phyloP scores from a whole-genome alignment of 805 yeast species.

The Candida incommunis region DNA sequence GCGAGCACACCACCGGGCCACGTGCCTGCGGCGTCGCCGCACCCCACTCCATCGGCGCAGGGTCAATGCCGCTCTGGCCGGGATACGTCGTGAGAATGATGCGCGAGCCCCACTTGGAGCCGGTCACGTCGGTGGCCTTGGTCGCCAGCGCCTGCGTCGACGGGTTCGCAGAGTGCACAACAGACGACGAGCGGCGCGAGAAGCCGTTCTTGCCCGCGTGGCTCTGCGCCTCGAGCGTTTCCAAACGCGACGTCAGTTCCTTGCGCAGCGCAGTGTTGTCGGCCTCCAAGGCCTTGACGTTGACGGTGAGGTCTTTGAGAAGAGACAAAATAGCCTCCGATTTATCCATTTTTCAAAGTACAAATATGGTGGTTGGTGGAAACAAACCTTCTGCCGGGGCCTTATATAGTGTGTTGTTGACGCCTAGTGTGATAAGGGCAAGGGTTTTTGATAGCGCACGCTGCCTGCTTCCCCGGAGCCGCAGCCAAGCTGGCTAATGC shows the following conservation, averaged over 20 bases:
- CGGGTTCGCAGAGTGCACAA: background rate
- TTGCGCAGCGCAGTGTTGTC: background rate
- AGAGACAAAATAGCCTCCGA: background rate
- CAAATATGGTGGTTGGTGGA: background rate
- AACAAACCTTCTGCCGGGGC: too few relatives aligned
- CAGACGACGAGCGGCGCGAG: background rate
- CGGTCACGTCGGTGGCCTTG: conserved; percentile 1
- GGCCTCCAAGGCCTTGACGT: background rate
- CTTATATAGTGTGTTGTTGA: too few relatives aligned
- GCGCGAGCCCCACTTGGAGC: conserved; percentile 17
- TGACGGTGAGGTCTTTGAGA: background rate
- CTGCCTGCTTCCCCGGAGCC: too few relatives aligned
- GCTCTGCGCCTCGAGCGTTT: background rate
- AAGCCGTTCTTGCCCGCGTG: background rate
- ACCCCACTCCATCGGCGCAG: conserved; percentile 42
- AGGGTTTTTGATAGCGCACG: too few relatives aligned
- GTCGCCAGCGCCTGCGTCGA: conserved; percentile 3
- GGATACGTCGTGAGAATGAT: conserved; percentile 40
- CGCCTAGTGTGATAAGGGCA: too few relatives aligned
- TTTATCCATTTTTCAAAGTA: background rate
- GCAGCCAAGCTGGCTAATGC: too few relatives aligned
- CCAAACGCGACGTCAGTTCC: background rate
- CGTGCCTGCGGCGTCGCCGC: conserved; percentile 31
- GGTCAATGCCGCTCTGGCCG: conserved; percentile 33
- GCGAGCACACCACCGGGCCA: conserved; percentile 46